Percentiles rank a stretch among this genome's conserved stretches.
Evolutionary conservation across 2,329 filamentous ascomycete species (phyloP).

Genomic region (Epichloe coenophiala): DNA sequence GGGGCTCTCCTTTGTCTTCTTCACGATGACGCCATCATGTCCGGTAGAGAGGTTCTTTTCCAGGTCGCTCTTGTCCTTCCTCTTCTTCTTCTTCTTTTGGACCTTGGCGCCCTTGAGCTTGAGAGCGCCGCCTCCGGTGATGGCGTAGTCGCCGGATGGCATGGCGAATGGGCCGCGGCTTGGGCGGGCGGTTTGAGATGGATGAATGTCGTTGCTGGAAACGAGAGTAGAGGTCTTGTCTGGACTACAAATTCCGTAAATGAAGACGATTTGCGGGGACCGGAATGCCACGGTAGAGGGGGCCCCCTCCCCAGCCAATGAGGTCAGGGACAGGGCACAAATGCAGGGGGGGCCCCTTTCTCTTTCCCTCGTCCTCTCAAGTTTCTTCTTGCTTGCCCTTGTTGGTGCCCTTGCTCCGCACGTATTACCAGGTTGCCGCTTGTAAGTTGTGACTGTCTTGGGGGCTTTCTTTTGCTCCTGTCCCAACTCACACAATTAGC

Average conservation of each 20-base stretch:
- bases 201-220: background rate
- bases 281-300: no score
- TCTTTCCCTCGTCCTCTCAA: background rate
- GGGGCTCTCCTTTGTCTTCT: background rate
- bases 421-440: background rate
- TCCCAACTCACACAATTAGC: background rate
- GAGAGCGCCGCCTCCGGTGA: conserved; percentile 55
- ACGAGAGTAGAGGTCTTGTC: no score
- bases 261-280: no score
- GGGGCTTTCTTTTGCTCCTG: no score
- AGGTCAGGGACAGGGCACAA: background rate
- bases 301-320: background rate
- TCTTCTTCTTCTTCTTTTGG: conserved; percentile 48
- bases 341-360: background rate
- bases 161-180: conserved; percentile 26
- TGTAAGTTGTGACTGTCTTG: background rate
- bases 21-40: conserved; percentile 7
- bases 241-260: no score
- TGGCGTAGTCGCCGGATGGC: conserved; percentile 62
- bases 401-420: no score
- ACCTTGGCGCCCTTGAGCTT: conserved; percentile 70
- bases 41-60: conserved; percentile 31
- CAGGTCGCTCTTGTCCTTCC: conserved; percentile 28
- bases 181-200: background rate
- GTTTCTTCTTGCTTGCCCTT: background rate